Percentiles rank a stretch among this genome's conserved stretches.
phyloP scores from a whole-genome alignment of 169 alveolate species.

The Perkinsus chesapeaki region DNA sequence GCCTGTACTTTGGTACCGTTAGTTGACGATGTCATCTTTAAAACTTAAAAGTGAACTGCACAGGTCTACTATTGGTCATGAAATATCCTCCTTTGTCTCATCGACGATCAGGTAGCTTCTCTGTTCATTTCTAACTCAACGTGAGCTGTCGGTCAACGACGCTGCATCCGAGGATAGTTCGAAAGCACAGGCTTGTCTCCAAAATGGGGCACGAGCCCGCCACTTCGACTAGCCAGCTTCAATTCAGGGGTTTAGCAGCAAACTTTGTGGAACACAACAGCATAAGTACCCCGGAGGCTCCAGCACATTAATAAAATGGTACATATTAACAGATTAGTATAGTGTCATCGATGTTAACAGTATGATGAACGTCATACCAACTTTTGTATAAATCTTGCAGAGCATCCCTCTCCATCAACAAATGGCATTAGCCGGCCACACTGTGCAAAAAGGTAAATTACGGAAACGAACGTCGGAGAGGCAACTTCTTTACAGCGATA shows the following conservation, averaged over 20 bases:
- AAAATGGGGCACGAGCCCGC: too few relatives aligned
- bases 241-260: background rate
- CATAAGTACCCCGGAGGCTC: background rate
- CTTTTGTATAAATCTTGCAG: background rate
- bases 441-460: background rate
- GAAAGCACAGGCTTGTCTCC: too few relatives aligned
- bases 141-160: too few relatives aligned
- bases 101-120: too few relatives aligned
- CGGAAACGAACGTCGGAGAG: background rate
- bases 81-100: too few relatives aligned
- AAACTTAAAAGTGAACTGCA: too few relatives aligned
- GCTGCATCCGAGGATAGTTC: too few relatives aligned
- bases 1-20: constrained; percentile 16
- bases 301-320: background rate
- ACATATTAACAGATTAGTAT: background rate
- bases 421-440: background rate
- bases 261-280: background rate
- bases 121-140: too few relatives aligned
- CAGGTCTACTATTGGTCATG: too few relatives aligned
- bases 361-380: background rate
- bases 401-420: background rate
- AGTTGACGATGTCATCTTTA: background rate
- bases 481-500: background rate
- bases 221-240: too few relatives aligned
- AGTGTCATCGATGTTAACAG: background rate